phyloP scores from a whole-genome alignment of 1,284 basidiomycete species.

The Heliocybe sulcata region DNA sequence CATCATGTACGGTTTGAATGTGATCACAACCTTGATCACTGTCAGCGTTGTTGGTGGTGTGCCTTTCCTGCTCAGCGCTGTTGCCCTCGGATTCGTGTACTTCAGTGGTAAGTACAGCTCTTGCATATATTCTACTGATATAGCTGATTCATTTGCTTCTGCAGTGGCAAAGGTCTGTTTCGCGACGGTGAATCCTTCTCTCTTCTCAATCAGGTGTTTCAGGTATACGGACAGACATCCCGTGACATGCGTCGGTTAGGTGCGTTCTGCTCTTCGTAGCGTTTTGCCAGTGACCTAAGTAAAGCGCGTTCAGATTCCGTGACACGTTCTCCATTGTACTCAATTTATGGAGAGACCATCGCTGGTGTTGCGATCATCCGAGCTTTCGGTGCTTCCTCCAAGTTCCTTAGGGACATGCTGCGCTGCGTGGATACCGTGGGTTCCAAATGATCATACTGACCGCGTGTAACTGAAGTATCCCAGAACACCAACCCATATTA shows the following conservation, averaged over 20 bases:
- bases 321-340: constrained; percentile 87
- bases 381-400: constrained; percentile 83
- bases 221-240: constrained; percentile 83
- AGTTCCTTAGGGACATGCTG: constrained; percentile 84
- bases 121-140: not conserved
- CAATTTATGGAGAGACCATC: constrained; percentile 88
- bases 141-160: constrained; percentile 2
- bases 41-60: constrained; percentile 77
- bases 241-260: constrained; percentile 85
- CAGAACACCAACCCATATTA: constrained; percentile 76
- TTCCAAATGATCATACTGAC: constrained; percentile 6
- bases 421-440: constrained; percentile 74
- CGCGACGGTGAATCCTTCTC: not conserved
- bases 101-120: constrained; percentile 47
- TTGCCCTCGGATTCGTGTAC: constrained; percentile 59
- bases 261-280: constrained; percentile 23
- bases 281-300: not conserved
- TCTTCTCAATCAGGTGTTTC: constrained; percentile 10
- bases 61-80: constrained; percentile 59
- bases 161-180: constrained; percentile 39
- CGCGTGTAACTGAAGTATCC: constrained; percentile 4
- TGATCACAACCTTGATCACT: constrained; percentile 65
- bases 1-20: constrained; percentile 51
- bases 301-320: constrained; percentile 57
- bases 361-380: constrained; percentile 84